Evolutionary conservation across 2,329 filamentous ascomycete species (phyloP), one percentile per base, ranked within the genome.

Genomic region (Neocatenulostroma microsporum): DNA sequence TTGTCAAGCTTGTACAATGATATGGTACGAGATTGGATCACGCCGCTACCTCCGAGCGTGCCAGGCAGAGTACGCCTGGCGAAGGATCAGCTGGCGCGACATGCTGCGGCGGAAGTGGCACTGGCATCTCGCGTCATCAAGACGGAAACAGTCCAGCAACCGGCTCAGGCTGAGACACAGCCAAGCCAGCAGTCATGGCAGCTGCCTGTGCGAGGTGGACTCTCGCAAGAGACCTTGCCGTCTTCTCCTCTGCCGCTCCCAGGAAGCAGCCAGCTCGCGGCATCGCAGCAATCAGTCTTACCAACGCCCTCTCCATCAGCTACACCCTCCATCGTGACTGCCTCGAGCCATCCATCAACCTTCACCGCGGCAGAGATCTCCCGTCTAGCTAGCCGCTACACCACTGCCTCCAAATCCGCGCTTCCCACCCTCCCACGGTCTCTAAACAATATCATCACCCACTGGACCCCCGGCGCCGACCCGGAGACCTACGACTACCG

Each of bases 401-500:
- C 64, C 2, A 47, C 46, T 1, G 58, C 65, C 30, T 46, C 44
- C 21, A 57, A 57, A 26, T 45, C 41, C 18, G 40, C 38, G 21
- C 46, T 39, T 1, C 26, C 48, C 1, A 36, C 38, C 14, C 45
- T 65, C 1, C 50, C 60, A 1, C 52, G 55, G 10, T 54, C 48
- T n/a, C 49, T 67, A 4, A 49, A 46, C 15, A 55, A 57, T 25
- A 42, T 68, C 12, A 54, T 69, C 5, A 46, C 54, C 21, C 66
- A 69, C 37, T 70, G 66, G 67, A 43, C 51, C 7, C 26, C 51
- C 2, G 63, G 61, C 17, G 40, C 46, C 3, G 58, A 67, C 34
- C 63, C 62, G 1, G 43, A 34, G 3, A 42, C 41, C 4, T 70
- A 69, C 42, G 57, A 66, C 34, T 69, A 62, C 62, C 48, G 56